A percentile compares a stretch with the other conserved stretches of the same genome.
Conservation (phyloP, 1,139 yeast genomes). For the Suhomyces maxii region DNA sequence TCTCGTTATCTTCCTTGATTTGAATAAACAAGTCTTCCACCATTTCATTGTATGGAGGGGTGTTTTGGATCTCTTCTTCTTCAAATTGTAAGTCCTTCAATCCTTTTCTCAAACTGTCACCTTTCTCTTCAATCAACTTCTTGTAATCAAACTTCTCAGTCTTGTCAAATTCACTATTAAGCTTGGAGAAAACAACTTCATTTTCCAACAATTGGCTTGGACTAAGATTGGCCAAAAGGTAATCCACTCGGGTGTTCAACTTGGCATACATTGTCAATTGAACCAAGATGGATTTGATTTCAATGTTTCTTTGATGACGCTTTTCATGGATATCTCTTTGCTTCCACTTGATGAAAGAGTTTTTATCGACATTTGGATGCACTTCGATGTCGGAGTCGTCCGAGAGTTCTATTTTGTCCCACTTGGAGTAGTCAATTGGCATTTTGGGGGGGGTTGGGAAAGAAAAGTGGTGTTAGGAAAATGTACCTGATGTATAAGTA, state of each 20-base stretch:
- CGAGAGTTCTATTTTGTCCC: constrained; percentile 94
- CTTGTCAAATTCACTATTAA: constrained; percentile 55
- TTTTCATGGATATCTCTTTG: constrained; percentile 97
- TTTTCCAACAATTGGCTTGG: constrained; percentile 46
- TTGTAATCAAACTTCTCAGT: constrained; percentile 53
- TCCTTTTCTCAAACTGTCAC: constrained; percentile 43
- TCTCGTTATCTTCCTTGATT: constrained; percentile 59
- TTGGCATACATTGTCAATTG: constrained; percentile 77
- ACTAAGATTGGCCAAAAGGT: constrained; percentile 44
- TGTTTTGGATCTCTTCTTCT: constrained; percentile 57
- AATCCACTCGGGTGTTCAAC: constrained; percentile 71
- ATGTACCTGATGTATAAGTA: background rate
- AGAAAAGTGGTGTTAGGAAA: background rate
- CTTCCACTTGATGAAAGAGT: constrained; percentile 91
- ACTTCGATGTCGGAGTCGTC: constrained; percentile 97
- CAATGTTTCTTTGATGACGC: constrained; percentile 74
- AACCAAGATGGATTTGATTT: constrained; percentile 70
- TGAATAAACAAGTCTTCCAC: constrained; percentile 83
- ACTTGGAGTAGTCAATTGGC: constrained; percentile 92
- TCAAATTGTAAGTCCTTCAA: constrained; percentile 43
- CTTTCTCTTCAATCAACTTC: constrained; percentile 35
- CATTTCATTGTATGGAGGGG: constrained; percentile 90
- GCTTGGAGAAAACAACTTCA: constrained; percentile 38
- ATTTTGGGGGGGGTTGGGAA: constrained; percentile 25
- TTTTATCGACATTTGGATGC: constrained; percentile 96